Evolutionary conservation across 73 alveolate genomes (phyloP).

Genomic region (Symbiodinium pilosum): DNA sequence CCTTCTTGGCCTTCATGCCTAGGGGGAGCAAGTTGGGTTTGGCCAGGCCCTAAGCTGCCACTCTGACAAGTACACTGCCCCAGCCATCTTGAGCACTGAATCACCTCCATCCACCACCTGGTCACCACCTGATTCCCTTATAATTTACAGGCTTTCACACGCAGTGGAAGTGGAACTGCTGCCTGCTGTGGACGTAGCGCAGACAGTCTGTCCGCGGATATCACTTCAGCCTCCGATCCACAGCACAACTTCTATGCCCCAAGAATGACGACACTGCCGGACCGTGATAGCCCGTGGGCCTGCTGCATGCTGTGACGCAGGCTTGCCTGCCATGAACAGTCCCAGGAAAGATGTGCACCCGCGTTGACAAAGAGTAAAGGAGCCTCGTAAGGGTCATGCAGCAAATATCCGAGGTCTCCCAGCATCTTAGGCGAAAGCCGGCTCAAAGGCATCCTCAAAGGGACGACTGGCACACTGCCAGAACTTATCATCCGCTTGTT

Average conservation of each 20-base stretch:
- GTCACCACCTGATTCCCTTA: too few species aligned
- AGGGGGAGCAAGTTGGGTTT: too few species aligned
- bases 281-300: neutral
- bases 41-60: too few species aligned
- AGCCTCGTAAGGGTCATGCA: slow-evolving; percentile 61
- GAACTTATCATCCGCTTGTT: neutral
- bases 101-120: too few species aligned
- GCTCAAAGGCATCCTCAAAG: slow-evolving; percentile 80
- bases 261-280: neutral
- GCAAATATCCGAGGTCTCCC: slow-evolving; percentile 71
- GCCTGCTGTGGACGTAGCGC: neutral
- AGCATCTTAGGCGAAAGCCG: slow-evolving; percentile 3
- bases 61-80: too few species aligned
- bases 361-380: neutral
- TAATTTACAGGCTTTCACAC: too few species aligned
- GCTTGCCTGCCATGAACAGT: slow-evolving; percentile 3
- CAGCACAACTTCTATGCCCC: neutral
- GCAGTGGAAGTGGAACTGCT: too few species aligned
- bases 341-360: too few species aligned
- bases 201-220: neutral
- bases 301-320: slow-evolving; percentile 8
- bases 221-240: neutral
- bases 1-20: too few species aligned
- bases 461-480: neutral
- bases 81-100: too few species aligned